These are phyloP conservation scores for Pythium vanterpoolii DNA, from an alignment of 352 stramenopile genomes.

Conservation along the genomic window DNA sequence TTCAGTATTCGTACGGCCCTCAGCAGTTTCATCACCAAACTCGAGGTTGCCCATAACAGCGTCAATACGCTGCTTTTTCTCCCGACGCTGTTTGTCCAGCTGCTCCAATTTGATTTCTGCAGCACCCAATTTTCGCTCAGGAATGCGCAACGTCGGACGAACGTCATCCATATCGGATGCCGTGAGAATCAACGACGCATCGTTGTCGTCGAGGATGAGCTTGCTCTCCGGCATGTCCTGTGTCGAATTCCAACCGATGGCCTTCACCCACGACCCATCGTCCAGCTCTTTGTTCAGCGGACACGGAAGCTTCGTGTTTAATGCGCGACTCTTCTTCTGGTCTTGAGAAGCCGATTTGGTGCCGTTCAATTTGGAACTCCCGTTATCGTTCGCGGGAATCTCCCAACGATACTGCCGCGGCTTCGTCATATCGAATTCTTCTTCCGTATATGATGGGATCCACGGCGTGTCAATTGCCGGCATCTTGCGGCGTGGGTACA, in stretches of 20 bases:
- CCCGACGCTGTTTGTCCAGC: constrained; percentile 64
- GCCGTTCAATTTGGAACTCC: not conserved
- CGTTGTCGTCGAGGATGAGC: constrained; percentile 82
- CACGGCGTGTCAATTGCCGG: constrained; percentile 19
- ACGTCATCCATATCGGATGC: constrained; percentile 77
- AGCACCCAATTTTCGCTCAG: constrained; percentile 74
- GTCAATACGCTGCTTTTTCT: constrained; percentile 82
- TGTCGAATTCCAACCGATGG: constrained; percentile 77
- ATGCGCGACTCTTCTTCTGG: not conserved
- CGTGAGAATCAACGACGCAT: constrained; percentile 73
- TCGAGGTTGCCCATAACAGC: constrained; percentile 79
- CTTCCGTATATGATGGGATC: constrained; percentile 25
- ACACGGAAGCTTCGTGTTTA: constrained; percentile 26
- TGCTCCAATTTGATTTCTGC: constrained; percentile 70
- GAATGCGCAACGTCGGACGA: constrained; percentile 78
- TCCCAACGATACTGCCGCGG: constrained; percentile 79
- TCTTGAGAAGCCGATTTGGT: not conserved
- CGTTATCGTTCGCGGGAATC: constrained; percentile 27
- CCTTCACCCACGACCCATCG: constrained; percentile 65
- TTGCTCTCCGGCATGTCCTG: constrained; percentile 81
- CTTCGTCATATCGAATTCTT: constrained; percentile 74
- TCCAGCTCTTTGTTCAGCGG: constrained; percentile 70
- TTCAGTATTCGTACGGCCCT: constrained; percentile 56
- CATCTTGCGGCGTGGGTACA: constrained; percentile 26
- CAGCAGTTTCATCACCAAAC: constrained; percentile 73